Evolutionary conservation across 2,329 filamentous ascomycete species (phyloP).

Genomic region (Trichoderma lentiforme): DNA sequence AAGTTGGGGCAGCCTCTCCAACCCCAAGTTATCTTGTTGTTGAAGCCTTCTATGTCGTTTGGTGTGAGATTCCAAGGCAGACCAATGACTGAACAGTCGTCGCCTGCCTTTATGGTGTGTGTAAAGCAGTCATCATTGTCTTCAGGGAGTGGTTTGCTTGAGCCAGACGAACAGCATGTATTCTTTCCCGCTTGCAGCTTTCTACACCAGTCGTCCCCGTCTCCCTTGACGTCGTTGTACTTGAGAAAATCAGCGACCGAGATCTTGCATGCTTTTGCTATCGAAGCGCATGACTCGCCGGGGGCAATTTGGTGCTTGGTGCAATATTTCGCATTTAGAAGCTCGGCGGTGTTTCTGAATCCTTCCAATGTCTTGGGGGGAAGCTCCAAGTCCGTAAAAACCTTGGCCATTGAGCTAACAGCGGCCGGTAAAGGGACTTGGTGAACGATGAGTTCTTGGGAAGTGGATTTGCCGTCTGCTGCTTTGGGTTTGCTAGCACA

Average conservation of each 20-base stretch:
- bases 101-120: slow-evolving; percentile 31
- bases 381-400: rapidly evolving
- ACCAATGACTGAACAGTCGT: slow-evolving; percentile 34
- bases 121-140: slow-evolving; percentile 36
- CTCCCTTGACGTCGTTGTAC: slow-evolving; percentile 35
- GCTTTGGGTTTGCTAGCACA: not conserved
- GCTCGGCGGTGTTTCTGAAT: not conserved
- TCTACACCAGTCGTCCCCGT: slow-evolving; percentile 28
- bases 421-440: not conserved
- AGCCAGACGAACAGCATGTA: slow-evolving; percentile 38
- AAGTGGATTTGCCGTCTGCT: not conserved
- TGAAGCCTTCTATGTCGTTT: slow-evolving; percentile 20
- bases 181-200: slow-evolving; percentile 32
- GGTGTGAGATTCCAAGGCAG: slow-evolving; percentile 21
- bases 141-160: slow-evolving; percentile 32
- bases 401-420: not conserved
- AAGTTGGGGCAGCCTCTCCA: slow-evolving; percentile 25
- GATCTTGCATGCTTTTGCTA: not conserved
- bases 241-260: slow-evolving; percentile 22
- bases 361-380: too few relatives aligned
- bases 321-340: not conserved
- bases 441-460: not conserved
- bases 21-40: slow-evolving; percentile 28
- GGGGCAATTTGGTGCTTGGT: not conserved
- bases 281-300: not conserved